Base-by-base conservation (phyloP, 2,329 filamentous ascomycete species). In the Cyphellophora europaea region DNA sequence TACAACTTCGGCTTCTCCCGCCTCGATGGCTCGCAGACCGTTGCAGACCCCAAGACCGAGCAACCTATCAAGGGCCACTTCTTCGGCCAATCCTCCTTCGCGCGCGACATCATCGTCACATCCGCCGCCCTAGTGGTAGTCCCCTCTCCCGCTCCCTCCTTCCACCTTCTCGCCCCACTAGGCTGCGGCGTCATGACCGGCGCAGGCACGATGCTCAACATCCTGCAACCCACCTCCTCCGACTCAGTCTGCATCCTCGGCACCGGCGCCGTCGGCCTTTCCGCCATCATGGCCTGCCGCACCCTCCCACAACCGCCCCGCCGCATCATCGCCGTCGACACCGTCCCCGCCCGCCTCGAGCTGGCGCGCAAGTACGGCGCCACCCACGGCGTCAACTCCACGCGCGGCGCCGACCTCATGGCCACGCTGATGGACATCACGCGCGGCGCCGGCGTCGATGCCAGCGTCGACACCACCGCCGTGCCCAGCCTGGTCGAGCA, bases 281-380 rank as follows among this genome's bases (percentile, higher is more conserved):
- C 49, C 10, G 54, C 52, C 2, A 43, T 58, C 15, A 56, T 58
- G 55, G 54, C 49, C 1, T 48, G 54, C 3, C 55, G 52, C 21
- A 37, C 53, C 18, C 40, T 48, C 16, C 33, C 43, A 13, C 35
- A 37, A 11, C 45, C 43, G n/a, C 47, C 47, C 8, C 40, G 25
- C 27, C 43, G 39, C 21, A 46, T 71, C 33, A 61, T 71, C 6
- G 67, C 59, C 4, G 56, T 69, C 5, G 67, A 71, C 41, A 50
- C 68, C 6, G 54, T 67, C 10, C 49, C 57, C 5, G 46, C 48
- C 4, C 55, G 63, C 13, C 51, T 71, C 10, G 53, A 57, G 15
- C 42, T 70, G 14, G 66, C 67, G 0, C 56, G 48, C 13, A 52
- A 55, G 25, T 52, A 67, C 10, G 67, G 67, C 15, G 67, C 67